Evolutionary conservation across 768 basidiomycete genomes (phyloP).

Genomic region (Boletus sp.): DNA sequence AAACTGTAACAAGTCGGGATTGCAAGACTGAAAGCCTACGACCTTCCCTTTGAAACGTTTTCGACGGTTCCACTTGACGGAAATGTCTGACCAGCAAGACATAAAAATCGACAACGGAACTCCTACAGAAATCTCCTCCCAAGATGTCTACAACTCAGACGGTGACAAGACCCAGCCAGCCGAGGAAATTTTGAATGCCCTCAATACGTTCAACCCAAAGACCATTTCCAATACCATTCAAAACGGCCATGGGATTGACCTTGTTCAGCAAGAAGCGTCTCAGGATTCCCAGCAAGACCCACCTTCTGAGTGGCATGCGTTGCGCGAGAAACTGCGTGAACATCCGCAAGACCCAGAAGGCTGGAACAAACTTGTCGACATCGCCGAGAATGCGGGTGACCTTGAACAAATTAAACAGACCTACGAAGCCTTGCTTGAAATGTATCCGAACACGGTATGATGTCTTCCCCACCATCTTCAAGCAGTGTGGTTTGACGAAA

Average conservation of each 20-base stretch:
- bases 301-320: constrained; percentile 64
- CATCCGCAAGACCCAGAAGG: constrained; percentile 73
- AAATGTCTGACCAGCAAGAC: constrained; percentile 39
- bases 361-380: constrained; percentile 74
- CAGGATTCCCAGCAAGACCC: constrained; percentile 34
- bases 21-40: constrained; percentile 1
- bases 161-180: constrained; percentile 35
- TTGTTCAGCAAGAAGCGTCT: constrained; percentile 21
- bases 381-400: constrained; percentile 76
- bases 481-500: constrained; percentile 25
- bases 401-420: constrained; percentile 76
- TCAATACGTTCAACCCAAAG: constrained; percentile 35
- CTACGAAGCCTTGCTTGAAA: constrained; percentile 79
- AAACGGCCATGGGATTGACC: constrained; percentile 29
- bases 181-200: constrained; percentile 37
- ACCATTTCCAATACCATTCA: constrained; percentile 20
- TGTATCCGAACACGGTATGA: constrained; percentile 92
- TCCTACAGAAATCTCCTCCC: constrained; percentile 24
- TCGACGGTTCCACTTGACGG: constrained; percentile 29
- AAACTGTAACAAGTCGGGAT: constrained; percentile 14
- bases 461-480: constrained; percentile 21
- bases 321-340: constrained; percentile 60
- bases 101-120: constrained; percentile 24
- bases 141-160: constrained; percentile 27
- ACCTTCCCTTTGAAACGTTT: constrained; percentile 29